Percentiles rank a stretch among this genome's conserved stretches.
Evolutionary conservation across 1,284 basidiomycete species (phyloP).

Genomic region (Ustilago tritici): DNA sequence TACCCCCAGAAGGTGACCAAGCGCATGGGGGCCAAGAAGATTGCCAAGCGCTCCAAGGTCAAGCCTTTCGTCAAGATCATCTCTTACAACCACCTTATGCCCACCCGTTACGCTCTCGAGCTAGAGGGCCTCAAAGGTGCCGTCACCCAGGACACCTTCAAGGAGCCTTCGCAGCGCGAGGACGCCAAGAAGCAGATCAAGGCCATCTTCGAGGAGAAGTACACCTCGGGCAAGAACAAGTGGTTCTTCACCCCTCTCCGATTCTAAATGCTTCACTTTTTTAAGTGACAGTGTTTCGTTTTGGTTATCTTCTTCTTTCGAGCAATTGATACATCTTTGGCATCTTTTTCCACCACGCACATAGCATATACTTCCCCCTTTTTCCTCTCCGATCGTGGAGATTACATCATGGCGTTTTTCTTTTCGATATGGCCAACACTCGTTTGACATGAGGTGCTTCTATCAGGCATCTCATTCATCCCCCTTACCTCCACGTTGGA

Average conservation of each 20-base stretch:
- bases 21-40: constrained; percentile 69
- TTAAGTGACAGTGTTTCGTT: constrained; percentile 10
- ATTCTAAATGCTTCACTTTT: constrained; percentile 51
- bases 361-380: constrained; percentile 16
- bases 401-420: neutral
- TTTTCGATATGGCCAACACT: constrained; percentile 2
- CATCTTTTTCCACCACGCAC: constrained; percentile 8
- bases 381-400: neutral
- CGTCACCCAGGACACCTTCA: constrained; percentile 68
- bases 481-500: constrained; percentile 18
- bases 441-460: neutral
- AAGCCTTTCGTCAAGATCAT: constrained; percentile 70
- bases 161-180: constrained; percentile 69
- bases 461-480: neutral
- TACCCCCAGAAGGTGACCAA: constrained; percentile 70
- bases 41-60: constrained; percentile 69
- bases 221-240: constrained; percentile 69
- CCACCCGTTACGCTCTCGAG: constrained; percentile 69
- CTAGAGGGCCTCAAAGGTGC: constrained; percentile 69
- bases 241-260: constrained; percentile 70
- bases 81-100: constrained; percentile 70
- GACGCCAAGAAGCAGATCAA: constrained; percentile 69
- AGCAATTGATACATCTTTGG: constrained; percentile 10
- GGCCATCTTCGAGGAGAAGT: constrained; percentile 70
- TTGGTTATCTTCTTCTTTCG: constrained; percentile 5